Percentiles rank a stretch among this genome's conserved stretches.
Conservation (phyloP, 176 grass and related monocot species). For the Triticum timopheevii region DNA sequence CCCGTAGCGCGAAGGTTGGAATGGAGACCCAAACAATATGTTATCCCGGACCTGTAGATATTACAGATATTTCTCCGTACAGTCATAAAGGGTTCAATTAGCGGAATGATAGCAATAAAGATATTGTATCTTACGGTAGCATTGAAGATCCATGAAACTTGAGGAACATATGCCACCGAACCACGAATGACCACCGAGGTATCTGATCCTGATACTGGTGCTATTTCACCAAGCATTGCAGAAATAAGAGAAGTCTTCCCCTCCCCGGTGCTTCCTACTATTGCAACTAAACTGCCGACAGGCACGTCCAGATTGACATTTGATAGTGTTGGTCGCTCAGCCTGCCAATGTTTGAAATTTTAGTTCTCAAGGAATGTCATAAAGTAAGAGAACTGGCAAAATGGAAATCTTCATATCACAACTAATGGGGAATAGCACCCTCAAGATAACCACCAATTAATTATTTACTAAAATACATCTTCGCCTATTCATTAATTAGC, state of each 20-base stretch:
- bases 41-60: constrained; percentile 83
- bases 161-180: constrained; percentile 96
- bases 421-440: background rate
- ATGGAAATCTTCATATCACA: background rate
- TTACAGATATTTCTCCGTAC: constrained; percentile 16
- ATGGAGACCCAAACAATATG: constrained; percentile 94
- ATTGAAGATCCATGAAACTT: constrained; percentile 99
- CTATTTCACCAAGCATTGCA: constrained; percentile 96
- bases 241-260: constrained; percentile 99
- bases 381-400: constrained; percentile 21
- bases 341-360: constrained; percentile 48
- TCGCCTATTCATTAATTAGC: background rate
- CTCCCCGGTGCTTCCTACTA: constrained; percentile 98
- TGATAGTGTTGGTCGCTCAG: constrained; percentile 80
- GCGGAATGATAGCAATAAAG: constrained; percentile 7
- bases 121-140: constrained; percentile 68
- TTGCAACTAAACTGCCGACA: constrained; percentile 84
- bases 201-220: constrained; percentile 63
- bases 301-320: constrained; percentile 95
- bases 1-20: constrained; percentile 68
- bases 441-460: background rate
- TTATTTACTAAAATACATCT: background rate
- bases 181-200: constrained; percentile 71
- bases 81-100: constrained; percentile 1
- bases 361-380: constrained; percentile 10